phyloP scores from a whole-genome alignment of 2,329 filamentous ascomycete species.

The Penicillium polonicum region DNA sequence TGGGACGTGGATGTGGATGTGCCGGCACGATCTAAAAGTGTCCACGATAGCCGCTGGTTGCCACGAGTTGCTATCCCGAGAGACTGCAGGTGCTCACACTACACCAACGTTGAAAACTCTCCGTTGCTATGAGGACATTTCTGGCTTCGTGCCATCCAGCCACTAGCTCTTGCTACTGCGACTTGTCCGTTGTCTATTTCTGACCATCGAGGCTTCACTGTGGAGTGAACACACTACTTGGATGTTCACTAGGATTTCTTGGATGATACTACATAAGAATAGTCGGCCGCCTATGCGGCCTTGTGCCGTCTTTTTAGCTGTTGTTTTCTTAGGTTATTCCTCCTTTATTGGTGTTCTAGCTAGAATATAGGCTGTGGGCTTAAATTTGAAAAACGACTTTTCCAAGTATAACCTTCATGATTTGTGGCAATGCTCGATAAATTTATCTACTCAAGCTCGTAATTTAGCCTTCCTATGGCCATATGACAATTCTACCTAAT shows the following conservation, averaged over 20 bases:
- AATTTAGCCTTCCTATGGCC: neutral
- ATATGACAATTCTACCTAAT: no score
- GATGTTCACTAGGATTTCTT: neutral
- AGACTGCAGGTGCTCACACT: neutral
- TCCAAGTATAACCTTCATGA: neutral
- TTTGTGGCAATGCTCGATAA: neutral
- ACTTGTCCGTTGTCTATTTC: neutral
- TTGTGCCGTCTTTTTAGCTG: neutral
- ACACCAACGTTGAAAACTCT: neutral
- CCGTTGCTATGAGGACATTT: neutral
- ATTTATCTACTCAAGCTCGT: neutral
- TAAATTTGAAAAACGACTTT: no score
- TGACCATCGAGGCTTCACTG: neutral
- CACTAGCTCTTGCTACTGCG: neutral
- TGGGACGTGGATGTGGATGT: neutral
- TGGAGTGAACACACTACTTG: neutral
- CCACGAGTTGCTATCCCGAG: neutral
- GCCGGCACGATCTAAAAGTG: neutral
- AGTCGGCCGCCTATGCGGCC: neutral
- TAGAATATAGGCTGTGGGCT: no score
- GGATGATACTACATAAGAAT: neutral
- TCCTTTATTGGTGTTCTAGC: no score
- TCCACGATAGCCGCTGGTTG: neutral
- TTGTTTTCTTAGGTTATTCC: no score
- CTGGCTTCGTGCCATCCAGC: neutral